Conservation (phyloP, 768 basidiomycete species). For the Collybia sp. region DNA sequence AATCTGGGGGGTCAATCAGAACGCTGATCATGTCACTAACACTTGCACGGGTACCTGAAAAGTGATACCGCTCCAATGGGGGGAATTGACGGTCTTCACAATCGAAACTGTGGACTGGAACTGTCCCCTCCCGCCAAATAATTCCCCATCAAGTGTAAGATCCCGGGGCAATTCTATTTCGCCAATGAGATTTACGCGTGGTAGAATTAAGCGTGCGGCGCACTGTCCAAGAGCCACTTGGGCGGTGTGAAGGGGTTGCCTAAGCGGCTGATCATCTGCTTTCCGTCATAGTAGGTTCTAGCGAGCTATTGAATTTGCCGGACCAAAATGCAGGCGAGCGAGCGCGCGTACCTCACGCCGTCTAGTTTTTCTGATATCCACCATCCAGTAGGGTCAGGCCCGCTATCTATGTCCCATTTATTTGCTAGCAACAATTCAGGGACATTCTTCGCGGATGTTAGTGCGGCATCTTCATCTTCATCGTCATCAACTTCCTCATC, state of each 20-base stretch:
- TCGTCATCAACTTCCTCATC: slow-evolving; percentile 22
- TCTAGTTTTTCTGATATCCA: slow-evolving; percentile 62
- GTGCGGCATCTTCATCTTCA: slow-evolving; percentile 27
- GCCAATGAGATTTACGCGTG: neutral
- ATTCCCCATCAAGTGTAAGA: slow-evolving; percentile 54
- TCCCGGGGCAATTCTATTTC: slow-evolving; percentile 46
- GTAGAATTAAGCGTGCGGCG: slow-evolving; percentile 10
- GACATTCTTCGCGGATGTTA: slow-evolving; percentile 23
- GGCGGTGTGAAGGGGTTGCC: slow-evolving; percentile 58
- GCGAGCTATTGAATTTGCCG: neutral
- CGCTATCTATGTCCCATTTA: slow-evolving; percentile 52
- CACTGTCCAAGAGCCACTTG: slow-evolving; percentile 53
- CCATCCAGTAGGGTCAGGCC: slow-evolving; percentile 53
- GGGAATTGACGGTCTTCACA: slow-evolving; percentile 53
- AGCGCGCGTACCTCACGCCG: slow-evolving; percentile 46
- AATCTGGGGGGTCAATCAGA: slow-evolving; percentile 25
- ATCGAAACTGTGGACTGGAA: slow-evolving; percentile 58
- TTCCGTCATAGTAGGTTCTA: slow-evolving; percentile 50
- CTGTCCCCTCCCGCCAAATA: slow-evolving; percentile 51
- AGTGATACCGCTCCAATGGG: slow-evolving; percentile 50
- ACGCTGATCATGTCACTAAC: neutral
- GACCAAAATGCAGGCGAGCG: neutral
- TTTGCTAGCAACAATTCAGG: slow-evolving; percentile 49
- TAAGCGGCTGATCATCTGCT: slow-evolving; percentile 47
- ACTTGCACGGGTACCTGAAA: slow-evolving; percentile 37